Evolutionary conservation across 257 asterid genomes (phyloP).

Genomic region (Ajuga chamaepitys): DNA sequence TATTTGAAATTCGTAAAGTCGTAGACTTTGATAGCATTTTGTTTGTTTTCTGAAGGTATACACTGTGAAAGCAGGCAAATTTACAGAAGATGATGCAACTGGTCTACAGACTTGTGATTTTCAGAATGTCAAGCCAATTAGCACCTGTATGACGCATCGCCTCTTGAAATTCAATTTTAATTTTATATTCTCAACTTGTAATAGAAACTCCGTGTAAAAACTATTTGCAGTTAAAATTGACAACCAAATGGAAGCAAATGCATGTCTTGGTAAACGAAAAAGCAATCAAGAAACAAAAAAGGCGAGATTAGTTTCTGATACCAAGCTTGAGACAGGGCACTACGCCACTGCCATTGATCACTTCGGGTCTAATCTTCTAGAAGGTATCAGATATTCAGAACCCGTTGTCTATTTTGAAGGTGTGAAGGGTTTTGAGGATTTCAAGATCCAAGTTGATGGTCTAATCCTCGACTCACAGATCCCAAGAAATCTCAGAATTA

Average conservation of each 20-base stretch:
- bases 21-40: background rate
- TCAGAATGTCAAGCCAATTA: slow-evolving; percentile 17
- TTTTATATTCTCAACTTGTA: background rate
- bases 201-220: background rate
- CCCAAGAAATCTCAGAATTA: slow-evolving; percentile 24
- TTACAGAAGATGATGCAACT: slow-evolving; percentile 39
- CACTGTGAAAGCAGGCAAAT: slow-evolving; percentile 33
- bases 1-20: background rate
- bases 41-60: slow-evolving; percentile 38
- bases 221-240: slow-evolving; percentile 19
- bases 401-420: slow-evolving; percentile 25
- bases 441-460: slow-evolving; percentile 44
- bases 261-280: slow-evolving; percentile 1
- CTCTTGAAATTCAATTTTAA: background rate
- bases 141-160: slow-evolving; percentile 10
- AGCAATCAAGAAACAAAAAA: slow-evolving; percentile 9
- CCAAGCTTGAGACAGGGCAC: slow-evolving; percentile 10
- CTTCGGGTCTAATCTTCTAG: slow-evolving; percentile 18
- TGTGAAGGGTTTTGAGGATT: slow-evolving; percentile 35
- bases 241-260: slow-evolving; percentile 15
- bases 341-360: slow-evolving; percentile 13
- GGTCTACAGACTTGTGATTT: slow-evolving; percentile 30
- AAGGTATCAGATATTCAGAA: slow-evolving; percentile 29
- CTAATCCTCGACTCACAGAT: slow-evolving; percentile 40
- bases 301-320: slow-evolving; percentile 8